A percentile compares a stretch with the other conserved stretches of the same genome.
Conservation (phyloP, 1,284 basidiomycete species). For the Cutaneotrichosporon mucoides region DNA sequence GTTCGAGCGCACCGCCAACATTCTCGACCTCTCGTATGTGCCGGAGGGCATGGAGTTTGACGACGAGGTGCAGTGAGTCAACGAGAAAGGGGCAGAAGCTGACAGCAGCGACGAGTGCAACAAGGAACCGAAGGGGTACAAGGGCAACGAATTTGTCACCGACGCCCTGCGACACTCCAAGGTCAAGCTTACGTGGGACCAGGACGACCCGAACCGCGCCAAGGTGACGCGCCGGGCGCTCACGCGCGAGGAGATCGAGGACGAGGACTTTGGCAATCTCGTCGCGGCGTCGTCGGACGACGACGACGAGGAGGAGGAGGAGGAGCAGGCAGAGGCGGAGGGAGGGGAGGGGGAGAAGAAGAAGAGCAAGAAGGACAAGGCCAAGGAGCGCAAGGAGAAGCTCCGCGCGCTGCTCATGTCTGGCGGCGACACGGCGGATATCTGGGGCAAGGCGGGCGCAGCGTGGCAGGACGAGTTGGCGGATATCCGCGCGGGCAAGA, state of each 20-base stretch:
- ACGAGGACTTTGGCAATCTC: slow-evolving; percentile 79
- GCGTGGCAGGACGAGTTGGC: slow-evolving; percentile 25
- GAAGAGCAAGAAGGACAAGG: slow-evolving; percentile 49
- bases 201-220: slow-evolving; percentile 86
- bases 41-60: slow-evolving; percentile 90
- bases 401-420: slow-evolving; percentile 65
- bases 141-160: slow-evolving; percentile 86
- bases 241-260: slow-evolving; percentile 78
- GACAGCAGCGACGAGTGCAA: slow-evolving; percentile 71
- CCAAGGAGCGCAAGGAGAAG: slow-evolving; percentile 55
- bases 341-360: slow-evolving; percentile 34
- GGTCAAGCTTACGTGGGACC: slow-evolving; percentile 98
- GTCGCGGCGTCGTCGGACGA: slow-evolving; percentile 66
- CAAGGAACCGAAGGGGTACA: slow-evolving; percentile 65
- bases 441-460: slow-evolving; percentile 61
- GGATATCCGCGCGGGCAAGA: slow-evolving; percentile 51
- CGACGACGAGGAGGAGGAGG: slow-evolving; percentile 48
- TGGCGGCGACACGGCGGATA: slow-evolving; percentile 53
- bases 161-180: slow-evolving; percentile 97
- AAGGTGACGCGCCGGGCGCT: slow-evolving; percentile 73
- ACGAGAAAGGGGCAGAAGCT: background rate
- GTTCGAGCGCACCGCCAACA: slow-evolving; percentile 93
- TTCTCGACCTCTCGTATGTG: slow-evolving; percentile 91
- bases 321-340: slow-evolving; percentile 40
- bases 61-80: slow-evolving; percentile 60